These are phyloP conservation scores for Sechiopsis laciniata DNA, from an alignment of 306 rosid genomes.

Conservation along the genomic window DNA sequence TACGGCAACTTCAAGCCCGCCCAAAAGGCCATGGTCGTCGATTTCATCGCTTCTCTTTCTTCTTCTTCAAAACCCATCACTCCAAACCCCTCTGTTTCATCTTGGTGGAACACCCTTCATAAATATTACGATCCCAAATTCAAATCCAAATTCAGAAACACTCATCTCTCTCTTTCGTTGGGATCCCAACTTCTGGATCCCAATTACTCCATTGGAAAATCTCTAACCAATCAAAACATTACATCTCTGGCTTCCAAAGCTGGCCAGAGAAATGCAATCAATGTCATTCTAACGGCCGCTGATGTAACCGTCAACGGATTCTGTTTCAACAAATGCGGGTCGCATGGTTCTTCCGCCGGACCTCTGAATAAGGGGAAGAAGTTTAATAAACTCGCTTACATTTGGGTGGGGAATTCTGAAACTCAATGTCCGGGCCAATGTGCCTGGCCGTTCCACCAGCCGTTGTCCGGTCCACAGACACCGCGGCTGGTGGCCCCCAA, in stretches of 20 bases:
- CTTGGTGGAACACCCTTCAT: conserved; percentile 46
- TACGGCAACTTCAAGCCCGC: conserved; percentile 63
- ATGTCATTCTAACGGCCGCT: conserved; percentile 44
- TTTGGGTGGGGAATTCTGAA: too few species aligned
- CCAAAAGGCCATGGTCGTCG: conserved; percentile 52
- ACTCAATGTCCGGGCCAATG: too few species aligned
- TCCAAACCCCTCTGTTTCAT: conserved; percentile 42
- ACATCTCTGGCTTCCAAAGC: conserved; percentile 41
- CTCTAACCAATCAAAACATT: conserved; percentile 36
- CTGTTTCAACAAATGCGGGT: conserved; percentile 50
- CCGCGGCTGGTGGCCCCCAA: conserved; percentile 50
- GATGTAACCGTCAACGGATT: conserved; percentile 50
- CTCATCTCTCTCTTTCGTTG: conserved; percentile 23
- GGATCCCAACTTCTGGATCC: conserved; percentile 39
- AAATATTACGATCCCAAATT: conserved; percentile 33
- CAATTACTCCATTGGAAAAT: conserved; percentile 39
- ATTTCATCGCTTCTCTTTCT: conserved; percentile 60
- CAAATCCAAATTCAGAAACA: conserved; percentile 7
- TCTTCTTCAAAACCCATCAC: conserved; percentile 24
- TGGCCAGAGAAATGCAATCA: conserved; percentile 31
- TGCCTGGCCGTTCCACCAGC: too few species aligned
- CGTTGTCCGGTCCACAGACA: conserved; percentile 50
- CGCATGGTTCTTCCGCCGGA: conserved; percentile 33
- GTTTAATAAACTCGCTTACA: too few species aligned
- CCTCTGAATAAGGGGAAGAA: conserved; percentile 24